Conservation (phyloP, 805 yeast species). For the Starmerella scarabaei region DNA sequence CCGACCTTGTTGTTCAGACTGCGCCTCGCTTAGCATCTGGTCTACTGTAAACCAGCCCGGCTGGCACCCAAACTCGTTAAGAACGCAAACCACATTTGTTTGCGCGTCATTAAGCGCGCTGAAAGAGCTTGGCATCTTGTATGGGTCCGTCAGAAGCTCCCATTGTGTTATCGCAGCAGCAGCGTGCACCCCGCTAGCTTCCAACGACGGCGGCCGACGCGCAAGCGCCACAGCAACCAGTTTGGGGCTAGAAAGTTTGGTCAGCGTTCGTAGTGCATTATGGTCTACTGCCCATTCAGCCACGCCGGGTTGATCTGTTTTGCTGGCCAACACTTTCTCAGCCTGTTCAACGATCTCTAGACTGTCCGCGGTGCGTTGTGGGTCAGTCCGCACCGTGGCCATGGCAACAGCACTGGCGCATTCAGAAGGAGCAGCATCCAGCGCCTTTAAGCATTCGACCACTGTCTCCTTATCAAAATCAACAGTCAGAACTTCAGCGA, state of each 20-base stretch:
- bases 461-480: background rate
- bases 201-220: background rate
- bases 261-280: constrained; percentile 1
- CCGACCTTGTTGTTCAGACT: background rate
- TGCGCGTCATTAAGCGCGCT: background rate
- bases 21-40: background rate
- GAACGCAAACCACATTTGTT: constrained; percentile 1
- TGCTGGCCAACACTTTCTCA: background rate
- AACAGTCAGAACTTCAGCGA: constrained; percentile 1
- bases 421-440: background rate
- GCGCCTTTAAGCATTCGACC: background rate
- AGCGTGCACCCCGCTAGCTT: constrained; percentile 4
- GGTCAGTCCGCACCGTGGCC: background rate
- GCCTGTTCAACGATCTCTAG: background rate
- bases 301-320: constrained; percentile 1
- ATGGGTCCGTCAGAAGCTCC: background rate
- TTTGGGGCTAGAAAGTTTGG: background rate
- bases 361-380: background rate
- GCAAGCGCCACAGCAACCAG: background rate
- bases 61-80: background rate
- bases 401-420: background rate
- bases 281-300: constrained; percentile 10
- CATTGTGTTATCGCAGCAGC: constrained; percentile 6
- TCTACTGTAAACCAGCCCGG: constrained; percentile 4
- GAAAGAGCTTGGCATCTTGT: constrained; percentile 2